Evolutionary conservation across 176 grass and related monocot species (phyloP), one percentile per base, ranked within the genome.

Genomic region (Metroxylon sagu): DNA sequence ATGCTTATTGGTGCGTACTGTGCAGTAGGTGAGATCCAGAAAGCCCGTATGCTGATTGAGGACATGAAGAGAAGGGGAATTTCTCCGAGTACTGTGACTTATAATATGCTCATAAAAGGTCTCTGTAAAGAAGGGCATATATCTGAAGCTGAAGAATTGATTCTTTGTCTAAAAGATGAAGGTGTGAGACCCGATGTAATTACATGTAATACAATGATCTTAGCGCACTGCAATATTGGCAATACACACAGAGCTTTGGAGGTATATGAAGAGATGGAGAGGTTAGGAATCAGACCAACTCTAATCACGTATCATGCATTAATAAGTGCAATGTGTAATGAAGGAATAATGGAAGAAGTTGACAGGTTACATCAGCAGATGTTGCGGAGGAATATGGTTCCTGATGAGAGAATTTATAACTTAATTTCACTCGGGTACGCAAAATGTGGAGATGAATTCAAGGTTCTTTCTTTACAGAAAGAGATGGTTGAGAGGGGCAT

Each of bases 31-130:
- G 56, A 54, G 29, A 77, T 48, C 49, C 56, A 80, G 12, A 81
- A 77, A 25, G 76, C 74, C 74, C 62, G 64, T 57, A 6, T 39
- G 59, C 50, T 77, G 52, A 52, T 18, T 54, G 69, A 81, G 25
- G 76, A 77, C 51, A 89, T 84, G 80, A 84, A 77, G 57, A 77
- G 18, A 48, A 71, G 7, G 54, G 80, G 85, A 19, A 29, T 84
- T 60, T 74, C 77, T 67, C 77, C 70, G 51, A 81, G 65, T 84
- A 71, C 80, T 57, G 61, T 81, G 31, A 89, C 85, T 19, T 84
- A 81, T 60, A 89, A 89, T 68, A 66, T 73, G 63, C 51, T 89
- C n/a, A 65, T 89, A 71, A 89, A 84, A 71, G 77, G 80, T 26
- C 81, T 89, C 64, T 89, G 70, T 67, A 63, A 56, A 51, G 59